Evolutionary conservation across 768 basidiomycete species (phyloP).

Genomic region (Lactarius quietus): DNA sequence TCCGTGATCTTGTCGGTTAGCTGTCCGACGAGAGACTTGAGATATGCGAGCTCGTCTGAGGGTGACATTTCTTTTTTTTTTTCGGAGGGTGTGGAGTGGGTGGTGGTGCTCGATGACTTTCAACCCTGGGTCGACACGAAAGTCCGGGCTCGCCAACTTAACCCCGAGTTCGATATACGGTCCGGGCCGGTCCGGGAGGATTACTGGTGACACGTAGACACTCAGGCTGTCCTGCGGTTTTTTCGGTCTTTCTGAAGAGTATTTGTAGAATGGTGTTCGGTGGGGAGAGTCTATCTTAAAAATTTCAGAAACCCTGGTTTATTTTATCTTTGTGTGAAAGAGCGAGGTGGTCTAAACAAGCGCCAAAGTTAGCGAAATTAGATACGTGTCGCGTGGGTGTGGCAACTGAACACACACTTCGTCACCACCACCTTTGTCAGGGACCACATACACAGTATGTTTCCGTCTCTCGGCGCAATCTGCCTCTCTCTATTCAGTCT

Average conservation of each 20-base stretch:
- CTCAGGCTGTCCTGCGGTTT: background rate
- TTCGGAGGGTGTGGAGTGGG: slow-evolving; percentile 15
- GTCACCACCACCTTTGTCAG: slow-evolving; percentile 1
- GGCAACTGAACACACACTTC: background rate
- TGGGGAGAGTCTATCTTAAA: background rate
- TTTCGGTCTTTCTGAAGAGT: background rate
- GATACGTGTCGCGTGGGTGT: slow-evolving; percentile 3
- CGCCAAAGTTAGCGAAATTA: background rate
- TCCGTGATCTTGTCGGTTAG: slow-evolving; percentile 83
- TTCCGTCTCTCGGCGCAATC: slow-evolving; percentile 32
- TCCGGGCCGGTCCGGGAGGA: background rate
- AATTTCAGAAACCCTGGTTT: background rate
- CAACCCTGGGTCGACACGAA: background rate
- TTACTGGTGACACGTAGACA: background rate
- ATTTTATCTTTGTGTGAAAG: background rate
- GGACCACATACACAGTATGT: slow-evolving; percentile 13
- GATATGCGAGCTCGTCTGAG: slow-evolving; percentile 84
- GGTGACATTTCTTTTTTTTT: slow-evolving; percentile 46
- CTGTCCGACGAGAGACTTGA: slow-evolving; percentile 88
- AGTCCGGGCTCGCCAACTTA: background rate
- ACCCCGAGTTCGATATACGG: background rate
- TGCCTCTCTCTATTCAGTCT: slow-evolving; percentile 34
- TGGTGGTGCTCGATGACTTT: background rate
- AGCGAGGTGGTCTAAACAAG: too few relatives aligned
- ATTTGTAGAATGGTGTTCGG: background rate